Conservation (phyloP, 1,284 basidiomycete genomes). For the Thecaphora frezii region DNA sequence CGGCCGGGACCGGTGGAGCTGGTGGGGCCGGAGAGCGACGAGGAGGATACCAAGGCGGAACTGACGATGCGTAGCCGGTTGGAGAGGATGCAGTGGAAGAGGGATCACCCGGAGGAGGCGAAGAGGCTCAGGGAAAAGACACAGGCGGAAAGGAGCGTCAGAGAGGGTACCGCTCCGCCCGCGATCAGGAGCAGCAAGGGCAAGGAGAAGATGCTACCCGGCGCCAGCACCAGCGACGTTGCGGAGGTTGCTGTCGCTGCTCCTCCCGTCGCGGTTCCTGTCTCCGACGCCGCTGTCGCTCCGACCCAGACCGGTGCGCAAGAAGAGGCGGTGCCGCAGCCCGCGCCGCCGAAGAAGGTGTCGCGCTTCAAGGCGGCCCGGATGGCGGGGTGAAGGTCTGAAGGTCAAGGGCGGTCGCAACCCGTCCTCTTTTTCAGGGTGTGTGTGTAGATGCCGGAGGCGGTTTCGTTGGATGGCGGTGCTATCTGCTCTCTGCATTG, state of each 20-base stretch:
- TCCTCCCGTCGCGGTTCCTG: not conserved
- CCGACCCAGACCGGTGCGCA: not conserved
- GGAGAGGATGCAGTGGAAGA: slow-evolving; percentile 26
- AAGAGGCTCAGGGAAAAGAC: slow-evolving; percentile 9
- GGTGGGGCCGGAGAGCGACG: slow-evolving; percentile 41
- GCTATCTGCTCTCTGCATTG: too few species aligned
- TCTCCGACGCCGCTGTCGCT: not conserved
- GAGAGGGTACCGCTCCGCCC: slow-evolving; percentile 13
- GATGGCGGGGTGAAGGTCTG: slow-evolving; percentile 4
- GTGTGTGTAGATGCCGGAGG: too few species aligned
- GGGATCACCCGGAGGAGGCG: slow-evolving; percentile 21
- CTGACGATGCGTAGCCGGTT: slow-evolving; percentile 42
- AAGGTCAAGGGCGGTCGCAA: too few species aligned
- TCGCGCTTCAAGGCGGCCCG: slow-evolving; percentile 34
- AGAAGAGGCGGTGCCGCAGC: not conserved
- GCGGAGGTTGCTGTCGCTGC: not conserved
- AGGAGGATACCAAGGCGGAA: slow-evolving; percentile 40
- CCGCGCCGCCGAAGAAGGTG: slow-evolving; percentile 23
- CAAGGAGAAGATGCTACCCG: not conserved
- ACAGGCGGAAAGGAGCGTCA: slow-evolving; percentile 8
- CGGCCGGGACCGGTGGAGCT: slow-evolving; percentile 25
- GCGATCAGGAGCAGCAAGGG: slow-evolving; percentile 1
- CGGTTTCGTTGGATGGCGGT: too few species aligned
- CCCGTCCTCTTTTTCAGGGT: too few species aligned
- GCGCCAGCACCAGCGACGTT: not conserved